Evolutionary conservation across 441 rosid species (phyloP).

Genomic region (Populus hybrid): DNA sequence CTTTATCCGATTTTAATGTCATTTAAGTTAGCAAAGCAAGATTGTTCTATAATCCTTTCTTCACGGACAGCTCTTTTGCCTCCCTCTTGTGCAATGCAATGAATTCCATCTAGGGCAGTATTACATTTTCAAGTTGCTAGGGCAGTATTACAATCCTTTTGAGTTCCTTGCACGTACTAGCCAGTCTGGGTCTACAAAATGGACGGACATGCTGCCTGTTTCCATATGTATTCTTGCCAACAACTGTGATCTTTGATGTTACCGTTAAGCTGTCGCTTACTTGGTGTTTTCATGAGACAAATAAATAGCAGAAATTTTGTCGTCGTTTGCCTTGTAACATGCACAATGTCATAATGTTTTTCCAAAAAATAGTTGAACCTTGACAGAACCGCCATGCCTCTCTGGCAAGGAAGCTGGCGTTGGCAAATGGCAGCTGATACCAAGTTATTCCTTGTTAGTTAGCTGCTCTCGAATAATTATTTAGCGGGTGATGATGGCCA

Average conservation of each 20-base stretch:
- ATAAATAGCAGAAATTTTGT: neutral
- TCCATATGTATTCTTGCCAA: conserved; percentile 8
- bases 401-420: conserved; percentile 25
- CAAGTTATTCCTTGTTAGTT: neutral
- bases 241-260: neutral
- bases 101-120: neutral
- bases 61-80: neutral
- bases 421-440: neutral
- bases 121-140: too few relatives aligned
- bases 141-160: neutral
- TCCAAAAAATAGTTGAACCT: neutral
- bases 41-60: neutral
- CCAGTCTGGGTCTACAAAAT: too few relatives aligned
- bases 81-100: neutral
- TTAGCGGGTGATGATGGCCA: neutral
- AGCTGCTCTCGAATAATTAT: neutral
- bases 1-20: too few relatives aligned
- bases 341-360: neutral
- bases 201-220: conserved; percentile 3
- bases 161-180: too few relatives aligned
- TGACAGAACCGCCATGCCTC: neutral
- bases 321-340: neutral
- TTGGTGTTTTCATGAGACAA: neutral
- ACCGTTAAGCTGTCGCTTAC: conserved; percentile 5
- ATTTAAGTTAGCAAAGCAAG: too few relatives aligned